phyloP scores from a whole-genome alignment of 2,329 filamentous ascomycete species.

The Cadophora luteo-olivacea region DNA sequence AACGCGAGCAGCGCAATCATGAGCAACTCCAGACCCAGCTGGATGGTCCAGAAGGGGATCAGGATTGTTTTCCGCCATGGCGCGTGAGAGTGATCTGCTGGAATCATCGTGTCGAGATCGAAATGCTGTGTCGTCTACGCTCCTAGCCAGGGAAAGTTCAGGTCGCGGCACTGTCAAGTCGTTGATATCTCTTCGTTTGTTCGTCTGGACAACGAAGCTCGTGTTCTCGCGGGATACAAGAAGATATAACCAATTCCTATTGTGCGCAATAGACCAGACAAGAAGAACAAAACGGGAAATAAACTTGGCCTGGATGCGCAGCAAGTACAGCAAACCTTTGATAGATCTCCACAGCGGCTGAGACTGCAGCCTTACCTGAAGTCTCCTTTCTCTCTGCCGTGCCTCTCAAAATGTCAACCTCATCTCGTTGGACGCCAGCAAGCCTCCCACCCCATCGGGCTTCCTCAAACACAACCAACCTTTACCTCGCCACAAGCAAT shows the following conservation, averaged over 20 bases:
- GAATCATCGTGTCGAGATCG: not conserved
- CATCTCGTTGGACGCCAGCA: not conserved
- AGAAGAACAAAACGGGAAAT: not conserved
- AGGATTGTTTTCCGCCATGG: constrained; percentile 38
- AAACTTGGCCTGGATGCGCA: constrained; percentile 12
- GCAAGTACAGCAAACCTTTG: constrained; percentile 1
- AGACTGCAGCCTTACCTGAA: constrained; percentile 7
- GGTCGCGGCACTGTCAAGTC: not conserved
- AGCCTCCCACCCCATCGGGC: not conserved
- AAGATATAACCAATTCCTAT: constrained; percentile 3
- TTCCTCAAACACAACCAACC: not conserved
- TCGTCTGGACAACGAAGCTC: constrained; percentile 1
- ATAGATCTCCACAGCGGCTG: constrained; percentile 1
- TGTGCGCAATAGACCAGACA: not conserved
- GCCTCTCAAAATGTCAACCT: not conserved
- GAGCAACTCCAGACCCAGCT: constrained; percentile 33
- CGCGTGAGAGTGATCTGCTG: constrained; percentile 31
- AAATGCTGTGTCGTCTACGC: not conserved
- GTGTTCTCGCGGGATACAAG: not conserved
- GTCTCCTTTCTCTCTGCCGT: not conserved
- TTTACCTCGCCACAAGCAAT: constrained; percentile 13
- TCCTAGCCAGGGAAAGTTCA: not conserved
- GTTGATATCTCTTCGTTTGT: not conserved
- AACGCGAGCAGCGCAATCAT: constrained; percentile 30
- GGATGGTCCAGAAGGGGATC: constrained; percentile 39